These are phyloP conservation scores for Diplodia mutila DNA, from an alignment of 2,329 filamentous ascomycete genomes.

Conservation along the genomic window DNA sequence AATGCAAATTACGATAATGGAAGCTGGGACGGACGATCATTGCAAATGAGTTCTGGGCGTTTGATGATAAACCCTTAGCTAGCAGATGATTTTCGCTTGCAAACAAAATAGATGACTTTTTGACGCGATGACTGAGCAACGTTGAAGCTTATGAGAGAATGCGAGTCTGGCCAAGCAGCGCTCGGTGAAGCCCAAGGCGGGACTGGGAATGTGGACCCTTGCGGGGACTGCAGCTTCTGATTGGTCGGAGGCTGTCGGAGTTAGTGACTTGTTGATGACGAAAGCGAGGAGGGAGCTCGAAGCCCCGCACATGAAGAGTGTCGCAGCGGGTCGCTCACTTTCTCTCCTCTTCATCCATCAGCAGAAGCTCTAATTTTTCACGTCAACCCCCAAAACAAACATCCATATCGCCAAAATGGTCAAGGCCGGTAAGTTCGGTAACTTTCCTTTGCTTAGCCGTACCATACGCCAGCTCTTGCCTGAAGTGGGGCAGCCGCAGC, in stretches of 20 bases:
- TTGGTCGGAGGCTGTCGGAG: conserved; percentile 17
- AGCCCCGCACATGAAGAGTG: conserved; percentile 19
- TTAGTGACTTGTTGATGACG: conserved; percentile 20
- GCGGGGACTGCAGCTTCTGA: neutral
- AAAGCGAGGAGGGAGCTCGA: conserved; percentile 19
- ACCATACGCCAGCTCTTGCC: conserved; percentile 30
- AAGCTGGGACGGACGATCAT: conserved; percentile 9
- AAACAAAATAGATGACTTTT: conserved; percentile 20
- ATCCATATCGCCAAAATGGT: conserved; percentile 80
- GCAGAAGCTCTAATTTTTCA: conserved; percentile 23
- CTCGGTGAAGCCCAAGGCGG: neutral
- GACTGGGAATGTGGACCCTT: neutral
- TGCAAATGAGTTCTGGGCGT: neutral
- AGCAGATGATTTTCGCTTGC: conserved; percentile 14
- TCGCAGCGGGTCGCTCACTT: neutral
- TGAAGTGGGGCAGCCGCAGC: conserved; percentile 42
- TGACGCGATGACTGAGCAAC: conserved; percentile 19
- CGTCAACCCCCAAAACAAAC: conserved; percentile 33
- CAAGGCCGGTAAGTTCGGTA: conserved; percentile 80
- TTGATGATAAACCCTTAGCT: conserved; percentile 21
- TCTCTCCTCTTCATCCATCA: conserved; percentile 9
- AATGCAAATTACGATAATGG: conserved; percentile 20
- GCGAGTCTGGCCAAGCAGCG: conserved; percentile 8
- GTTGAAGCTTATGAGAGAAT: conserved; percentile 12
- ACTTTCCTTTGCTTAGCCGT: conserved; percentile 29